Percentiles rank a stretch among this genome's conserved stretches.
phyloP scores from a whole-genome alignment of 192 early-diverging fungal species.

The Geosiphon pyriformis region DNA sequence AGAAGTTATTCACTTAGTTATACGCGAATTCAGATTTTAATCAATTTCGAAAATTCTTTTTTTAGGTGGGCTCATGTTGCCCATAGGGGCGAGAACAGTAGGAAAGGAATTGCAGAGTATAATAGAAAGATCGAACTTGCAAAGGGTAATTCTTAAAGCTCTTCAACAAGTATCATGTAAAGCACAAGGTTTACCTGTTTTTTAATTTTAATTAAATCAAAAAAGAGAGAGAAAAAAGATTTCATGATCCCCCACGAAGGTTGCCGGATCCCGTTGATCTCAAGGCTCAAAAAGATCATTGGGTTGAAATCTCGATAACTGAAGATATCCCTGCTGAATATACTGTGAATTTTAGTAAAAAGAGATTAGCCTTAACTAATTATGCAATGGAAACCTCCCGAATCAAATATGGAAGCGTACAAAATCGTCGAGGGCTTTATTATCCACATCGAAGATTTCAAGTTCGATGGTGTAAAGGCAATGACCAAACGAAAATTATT shows the following conservation, averaged over 20 bases:
- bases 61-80: background rate
- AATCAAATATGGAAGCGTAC: background rate
- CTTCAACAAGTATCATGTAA: background rate
- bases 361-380: background rate
- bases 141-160: background rate
- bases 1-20: no score
- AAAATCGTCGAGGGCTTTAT: background rate
- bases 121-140: background rate
- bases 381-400: conserved; percentile 1
- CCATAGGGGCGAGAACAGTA: background rate
- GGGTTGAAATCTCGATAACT: background rate
- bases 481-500: background rate
- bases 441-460: background rate
- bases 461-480: background rate
- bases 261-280: background rate
- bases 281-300: no score
- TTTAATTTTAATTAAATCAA: no score
- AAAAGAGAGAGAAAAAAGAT: background rate
- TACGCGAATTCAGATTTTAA: no score
- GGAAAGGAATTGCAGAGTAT: background rate
- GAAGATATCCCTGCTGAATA: background rate
- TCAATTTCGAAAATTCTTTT: background rate
- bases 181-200: no score
- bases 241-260: background rate
- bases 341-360: background rate